These are phyloP conservation scores for Cryphonectria radicalis DNA, from an alignment of 2,329 filamentous ascomycete genomes.

Conservation along the genomic window DNA sequence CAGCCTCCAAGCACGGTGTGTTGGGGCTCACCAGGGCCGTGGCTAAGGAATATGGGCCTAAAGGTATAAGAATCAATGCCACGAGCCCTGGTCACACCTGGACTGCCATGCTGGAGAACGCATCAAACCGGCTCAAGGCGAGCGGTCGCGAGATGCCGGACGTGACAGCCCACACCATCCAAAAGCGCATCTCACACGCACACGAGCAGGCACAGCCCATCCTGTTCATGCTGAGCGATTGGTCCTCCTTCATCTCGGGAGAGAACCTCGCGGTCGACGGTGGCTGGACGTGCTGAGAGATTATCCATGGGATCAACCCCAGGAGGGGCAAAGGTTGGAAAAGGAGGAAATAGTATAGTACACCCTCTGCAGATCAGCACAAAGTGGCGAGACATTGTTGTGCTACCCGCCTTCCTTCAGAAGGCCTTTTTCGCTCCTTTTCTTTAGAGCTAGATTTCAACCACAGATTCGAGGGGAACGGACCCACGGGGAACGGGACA, in stretches of 20 bases:
- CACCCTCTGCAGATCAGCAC: background rate
- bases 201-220: conserved; percentile 5
- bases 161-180: conserved; percentile 2
- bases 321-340: background rate
- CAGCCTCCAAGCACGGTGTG: conserved; percentile 40
- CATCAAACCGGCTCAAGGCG: background rate
- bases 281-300: background rate
- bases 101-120: conserved; percentile 6
- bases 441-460: background rate
- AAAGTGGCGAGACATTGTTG: background rate
- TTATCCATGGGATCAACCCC: background rate
- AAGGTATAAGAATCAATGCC: conserved; percentile 37
- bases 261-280: background rate
- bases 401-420: background rate
- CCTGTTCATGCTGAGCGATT: conserved; percentile 5
- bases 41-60: conserved; percentile 38
- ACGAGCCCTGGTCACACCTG: conserved; percentile 10
- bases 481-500: background rate
- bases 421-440: background rate
- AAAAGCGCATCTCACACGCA: background rate
- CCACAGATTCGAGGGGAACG: background rate
- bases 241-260: conserved; percentile 1
- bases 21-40: conserved; percentile 38
- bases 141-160: conserved; percentile 1
- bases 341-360: background rate